These are phyloP conservation scores for Tuber umbilicatum DNA, from an alignment of 495 filamentous ascomycete species.

Conservation along the genomic window DNA sequence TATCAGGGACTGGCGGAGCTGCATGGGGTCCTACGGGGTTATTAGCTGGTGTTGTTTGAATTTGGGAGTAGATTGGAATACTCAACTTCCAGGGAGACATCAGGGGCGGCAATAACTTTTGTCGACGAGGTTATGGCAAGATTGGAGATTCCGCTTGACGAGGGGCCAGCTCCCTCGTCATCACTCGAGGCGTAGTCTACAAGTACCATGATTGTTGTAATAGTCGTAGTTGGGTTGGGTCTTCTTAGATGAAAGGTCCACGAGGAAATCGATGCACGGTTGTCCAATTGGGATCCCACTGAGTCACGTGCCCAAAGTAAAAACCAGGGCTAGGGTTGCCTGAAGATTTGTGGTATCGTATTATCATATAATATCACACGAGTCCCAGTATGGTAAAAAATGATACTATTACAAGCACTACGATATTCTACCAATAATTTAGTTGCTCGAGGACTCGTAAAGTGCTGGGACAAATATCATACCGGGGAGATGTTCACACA, in stretches of 20 bases:
- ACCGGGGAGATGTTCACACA: too few relatives aligned
- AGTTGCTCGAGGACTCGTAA: too few relatives aligned
- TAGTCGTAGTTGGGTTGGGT: neutral
- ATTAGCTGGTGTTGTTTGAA: slow-evolving; percentile 17
- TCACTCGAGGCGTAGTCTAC: slow-evolving; percentile 39
- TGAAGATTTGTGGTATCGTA: neutral
- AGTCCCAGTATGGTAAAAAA: too few relatives aligned
- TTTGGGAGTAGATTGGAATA: slow-evolving; percentile 14
- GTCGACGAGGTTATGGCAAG: slow-evolving; percentile 14
- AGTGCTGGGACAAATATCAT: too few relatives aligned
- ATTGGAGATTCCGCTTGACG: slow-evolving; percentile 20
- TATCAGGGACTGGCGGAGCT: slow-evolving; percentile 39
- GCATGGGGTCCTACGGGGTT: slow-evolving; percentile 39
- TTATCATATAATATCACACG: too few relatives aligned
- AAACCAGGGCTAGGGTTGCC: slow-evolving; percentile 26
- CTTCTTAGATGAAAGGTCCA: slow-evolving; percentile 4
- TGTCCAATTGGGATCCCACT: slow-evolving; percentile 12
- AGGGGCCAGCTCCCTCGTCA: slow-evolving; percentile 32
- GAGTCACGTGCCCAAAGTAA: slow-evolving; percentile 14
- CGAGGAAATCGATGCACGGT: slow-evolving; percentile 16
- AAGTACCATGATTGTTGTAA: slow-evolving; percentile 27
- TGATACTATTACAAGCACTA: too few relatives aligned
- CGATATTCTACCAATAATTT: too few relatives aligned
- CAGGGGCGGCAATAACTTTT: slow-evolving; percentile 38
- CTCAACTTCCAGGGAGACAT: slow-evolving; percentile 42